Conservation (phyloP, 495 filamentous ascomycete genomes). For the Penicillium pulvis region DNA sequence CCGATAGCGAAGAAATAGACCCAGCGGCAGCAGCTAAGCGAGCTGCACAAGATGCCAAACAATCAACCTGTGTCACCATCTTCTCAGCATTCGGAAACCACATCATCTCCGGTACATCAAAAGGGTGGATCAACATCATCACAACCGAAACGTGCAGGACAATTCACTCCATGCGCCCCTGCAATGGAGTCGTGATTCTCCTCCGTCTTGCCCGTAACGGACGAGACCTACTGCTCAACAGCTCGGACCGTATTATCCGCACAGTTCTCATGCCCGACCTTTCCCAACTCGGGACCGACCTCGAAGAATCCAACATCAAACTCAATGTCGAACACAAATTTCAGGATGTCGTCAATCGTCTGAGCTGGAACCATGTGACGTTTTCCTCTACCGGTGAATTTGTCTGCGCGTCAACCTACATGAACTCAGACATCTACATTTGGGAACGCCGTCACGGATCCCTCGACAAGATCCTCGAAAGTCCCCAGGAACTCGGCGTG, state of each 20-base stretch:
- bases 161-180: conserved; percentile 84
- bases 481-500: conserved; percentile 88
- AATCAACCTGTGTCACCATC: conserved; percentile 85
- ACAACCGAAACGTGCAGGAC: conserved; percentile 73
- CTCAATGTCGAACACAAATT: conserved; percentile 97
- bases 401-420: conserved; percentile 88
- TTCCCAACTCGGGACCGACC: conserved; percentile 46
- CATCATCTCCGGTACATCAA: conserved; percentile 87
- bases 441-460: conserved; percentile 96
- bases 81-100: conserved; percentile 85
- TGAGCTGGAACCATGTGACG: conserved; percentile 93
- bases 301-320: conserved; percentile 60
- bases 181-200: conserved; percentile 84
- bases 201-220: conserved; percentile 82
- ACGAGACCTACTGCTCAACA: conserved; percentile 83
- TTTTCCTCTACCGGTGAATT: conserved; percentile 89
- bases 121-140: conserved; percentile 95
- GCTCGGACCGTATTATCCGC: conserved; percentile 87
- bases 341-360: conserved; percentile 91
- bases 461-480: conserved; percentile 93
- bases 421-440: conserved; percentile 97
- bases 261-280: conserved; percentile 78
- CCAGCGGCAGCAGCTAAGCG: conserved; percentile 74
- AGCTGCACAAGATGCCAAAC: conserved; percentile 87
- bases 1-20: conserved; percentile 63